Conservation (phyloP, 768 basidiomycete species). For the Collybia sordida region DNA sequence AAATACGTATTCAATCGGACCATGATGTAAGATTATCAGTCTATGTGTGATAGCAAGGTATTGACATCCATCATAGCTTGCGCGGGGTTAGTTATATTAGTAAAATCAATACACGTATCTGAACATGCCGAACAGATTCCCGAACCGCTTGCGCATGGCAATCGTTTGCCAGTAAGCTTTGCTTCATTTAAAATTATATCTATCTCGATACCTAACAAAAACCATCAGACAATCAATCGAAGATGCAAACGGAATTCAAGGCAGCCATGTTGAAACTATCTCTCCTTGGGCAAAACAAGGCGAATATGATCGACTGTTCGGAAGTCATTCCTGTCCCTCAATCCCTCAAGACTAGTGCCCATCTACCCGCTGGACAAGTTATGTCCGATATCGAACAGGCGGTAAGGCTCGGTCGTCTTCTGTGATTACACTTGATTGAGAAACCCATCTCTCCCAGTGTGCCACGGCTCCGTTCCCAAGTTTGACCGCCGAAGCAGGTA, state of each 20-base stretch:
- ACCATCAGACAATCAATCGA: constrained; percentile 27
- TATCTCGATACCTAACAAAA: not conserved
- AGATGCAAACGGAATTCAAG: constrained; percentile 34
- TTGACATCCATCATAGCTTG: constrained; percentile 17
- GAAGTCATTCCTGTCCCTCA: constrained; percentile 11
- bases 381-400: constrained; percentile 29
- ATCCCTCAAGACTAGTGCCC: constrained; percentile 15
- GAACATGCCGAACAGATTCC: constrained; percentile 25
- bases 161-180: constrained; percentile 32
- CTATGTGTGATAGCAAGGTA: too few relatives aligned
- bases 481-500: constrained; percentile 5
- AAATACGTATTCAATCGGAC: constrained; percentile 47
- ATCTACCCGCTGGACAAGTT: constrained; percentile 30
- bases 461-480: constrained; percentile 32
- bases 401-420: constrained; percentile 6
- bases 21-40: constrained; percentile 17
- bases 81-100: constrained; percentile 17
- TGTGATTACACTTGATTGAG: too few relatives aligned
- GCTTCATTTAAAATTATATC: not conserved
- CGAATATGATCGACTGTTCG: constrained; percentile 15
- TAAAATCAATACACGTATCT: not conserved
- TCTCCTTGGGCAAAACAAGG: constrained; percentile 36
- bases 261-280: constrained; percentile 44
- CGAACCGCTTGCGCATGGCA: constrained; percentile 51
- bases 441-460: constrained; percentile 20